These are phyloP conservation scores for Diaporthe humulicola DNA, from an alignment of 2,329 filamentous ascomycete genomes.

Conservation along the genomic window DNA sequence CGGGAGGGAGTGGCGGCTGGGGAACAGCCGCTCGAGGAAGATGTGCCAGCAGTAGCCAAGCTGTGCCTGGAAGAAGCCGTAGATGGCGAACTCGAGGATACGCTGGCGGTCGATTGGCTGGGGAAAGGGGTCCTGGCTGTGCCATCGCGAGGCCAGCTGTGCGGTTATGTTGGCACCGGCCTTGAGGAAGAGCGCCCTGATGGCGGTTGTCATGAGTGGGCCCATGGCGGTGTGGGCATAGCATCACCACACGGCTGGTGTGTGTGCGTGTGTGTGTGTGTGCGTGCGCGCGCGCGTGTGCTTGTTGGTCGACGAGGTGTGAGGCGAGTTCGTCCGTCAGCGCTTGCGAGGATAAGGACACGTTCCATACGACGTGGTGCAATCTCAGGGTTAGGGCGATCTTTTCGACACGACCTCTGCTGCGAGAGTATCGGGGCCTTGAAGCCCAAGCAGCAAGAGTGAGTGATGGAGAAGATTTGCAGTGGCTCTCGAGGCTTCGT, in stretches of 20 bases:
- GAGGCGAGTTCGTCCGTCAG: background rate
- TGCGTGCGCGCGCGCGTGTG: background rate
- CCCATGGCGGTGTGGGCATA: conserved; percentile 30
- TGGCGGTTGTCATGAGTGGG: conserved; percentile 37
- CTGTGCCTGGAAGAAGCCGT: conserved; percentile 45
- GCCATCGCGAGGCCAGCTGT: conserved; percentile 41
- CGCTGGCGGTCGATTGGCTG: conserved; percentile 43
- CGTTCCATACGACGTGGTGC: conserved; percentile 7
- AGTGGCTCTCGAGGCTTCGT: background rate
- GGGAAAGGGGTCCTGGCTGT: conserved; percentile 33
- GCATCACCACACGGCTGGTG: conserved; percentile 17
- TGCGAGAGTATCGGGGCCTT: background rate
- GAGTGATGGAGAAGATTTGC: background rate
- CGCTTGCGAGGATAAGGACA: conserved; percentile 17
- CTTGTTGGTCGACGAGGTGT: background rate
- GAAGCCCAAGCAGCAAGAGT: background rate
- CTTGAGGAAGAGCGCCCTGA: conserved; percentile 41
- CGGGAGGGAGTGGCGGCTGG: conserved; percentile 37
- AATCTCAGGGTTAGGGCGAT: conserved; percentile 32
- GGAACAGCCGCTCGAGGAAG: conserved; percentile 44
- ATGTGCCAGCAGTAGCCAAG: conserved; percentile 45
- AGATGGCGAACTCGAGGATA: conserved; percentile 45
- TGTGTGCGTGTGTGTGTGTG: background rate
- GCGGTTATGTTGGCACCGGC: conserved; percentile 41
- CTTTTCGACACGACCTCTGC: background rate